Evolutionary conservation across 140 eudicot species (phyloP), one percentile per base, ranked within the genome.

Genomic region (Ambrosia hybrid): DNA sequence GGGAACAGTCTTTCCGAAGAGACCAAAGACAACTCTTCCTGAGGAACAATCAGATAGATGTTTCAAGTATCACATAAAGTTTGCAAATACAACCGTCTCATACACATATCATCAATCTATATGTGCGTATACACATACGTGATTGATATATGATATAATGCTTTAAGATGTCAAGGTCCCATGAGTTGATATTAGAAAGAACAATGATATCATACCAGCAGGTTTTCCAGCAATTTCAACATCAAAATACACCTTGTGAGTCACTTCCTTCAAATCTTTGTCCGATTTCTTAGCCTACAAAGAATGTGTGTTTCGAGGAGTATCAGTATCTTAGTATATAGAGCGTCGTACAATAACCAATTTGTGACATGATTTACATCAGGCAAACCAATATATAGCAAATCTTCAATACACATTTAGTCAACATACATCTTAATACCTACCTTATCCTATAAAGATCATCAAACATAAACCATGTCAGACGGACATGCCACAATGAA

Each of bases 21-120:
- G 96, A 73, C 98, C 98, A 74, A 92, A 89, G 36, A 82, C 93
- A 59, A 92, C 76, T 65, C 98, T 88, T 70, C 98, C 98, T 92
- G 91, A 62, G 15, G 68, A 52, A 37, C 74, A 52, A 60, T 52
- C 57, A 15, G 3, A 57, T 11, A 59, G 0, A 45, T 45, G 10
- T 8, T 68, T 43, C 26, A 43, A 26, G 45, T 43, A 46, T 75
- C 13, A 39, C 38, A 16, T 37, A 14, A 7, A 3, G 48, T 58
- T 46, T 21, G 5, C 36, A 43, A 41, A 41, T 41, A 41, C 9
- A 4, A 41, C 6, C 6, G 1, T 41, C 48, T 41, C 48, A 41
- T 41, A 41, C 3, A 41, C 9, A 41, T 41, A 41, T 41, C 48
- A 41, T 41, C 48, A 5, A 5, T 41, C 3, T 4, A 41, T 41